Conservation (phyloP, 345 rosid species). For the Raphanus sativus region DNA sequence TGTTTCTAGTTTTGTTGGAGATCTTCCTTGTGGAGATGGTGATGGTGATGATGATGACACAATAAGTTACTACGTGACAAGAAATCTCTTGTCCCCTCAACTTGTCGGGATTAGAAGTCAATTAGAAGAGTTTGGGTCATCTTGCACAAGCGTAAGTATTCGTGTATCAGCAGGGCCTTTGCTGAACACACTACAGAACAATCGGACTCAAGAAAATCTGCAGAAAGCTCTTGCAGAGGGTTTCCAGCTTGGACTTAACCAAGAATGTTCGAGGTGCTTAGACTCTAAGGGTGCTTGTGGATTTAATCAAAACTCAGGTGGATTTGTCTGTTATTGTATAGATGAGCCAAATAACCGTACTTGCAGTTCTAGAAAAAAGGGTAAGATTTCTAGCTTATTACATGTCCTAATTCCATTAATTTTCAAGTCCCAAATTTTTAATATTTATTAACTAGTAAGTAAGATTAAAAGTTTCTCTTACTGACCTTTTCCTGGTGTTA, state of each 20-base stretch:
- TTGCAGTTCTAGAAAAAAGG: too few species aligned
- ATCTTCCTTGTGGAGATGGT: not conserved
- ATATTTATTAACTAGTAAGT: too few species aligned
- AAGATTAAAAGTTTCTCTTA: not conserved
- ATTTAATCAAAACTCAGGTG: not conserved
- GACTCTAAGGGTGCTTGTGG: slow-evolving; percentile 42
- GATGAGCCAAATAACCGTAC: not conserved
- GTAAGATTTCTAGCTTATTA: too few species aligned
- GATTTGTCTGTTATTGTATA: slow-evolving; percentile 31
- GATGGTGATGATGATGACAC: not conserved
- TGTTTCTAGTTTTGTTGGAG: not conserved
- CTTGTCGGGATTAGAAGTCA: fast-evolving
- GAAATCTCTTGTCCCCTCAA: not conserved
- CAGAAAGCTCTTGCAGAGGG: slow-evolving; percentile 18
- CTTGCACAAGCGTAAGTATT: slow-evolving; percentile 20
- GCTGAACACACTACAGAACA: not conserved
- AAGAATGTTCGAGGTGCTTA: slow-evolving; percentile 15
- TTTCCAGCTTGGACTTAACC: slow-evolving; percentile 31
- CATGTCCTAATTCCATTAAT: not conserved
- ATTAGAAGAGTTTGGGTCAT: not conserved
- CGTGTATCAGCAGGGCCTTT: not conserved
- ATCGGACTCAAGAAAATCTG: not conserved
- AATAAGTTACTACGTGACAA: not conserved
- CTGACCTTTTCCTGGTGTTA: not conserved
- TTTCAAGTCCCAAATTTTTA: too few species aligned